Evolutionary conservation across 306 rosid species (phyloP), one percentile per base, ranked within the genome.

Genomic region (Calophaca sinica): DNA sequence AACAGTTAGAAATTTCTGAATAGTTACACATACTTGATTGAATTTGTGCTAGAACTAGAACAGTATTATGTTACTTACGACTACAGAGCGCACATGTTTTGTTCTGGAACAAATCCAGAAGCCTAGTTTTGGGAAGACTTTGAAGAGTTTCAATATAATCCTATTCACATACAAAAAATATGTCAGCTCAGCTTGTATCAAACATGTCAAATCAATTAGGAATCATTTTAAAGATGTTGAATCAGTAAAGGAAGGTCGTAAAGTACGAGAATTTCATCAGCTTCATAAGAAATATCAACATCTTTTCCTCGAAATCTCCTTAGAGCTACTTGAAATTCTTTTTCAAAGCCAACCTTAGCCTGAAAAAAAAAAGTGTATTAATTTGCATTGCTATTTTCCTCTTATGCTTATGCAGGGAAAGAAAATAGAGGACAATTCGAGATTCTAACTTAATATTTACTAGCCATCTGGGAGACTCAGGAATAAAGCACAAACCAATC

Each of bases 391-490:
- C 4, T 7, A 31, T 32, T 36, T 67, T 80, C 68, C 45, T 77
- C 65, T 52, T 49, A 1, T 20, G 26, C 26, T 20, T 20, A 20
- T 20, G 1, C 1, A 1, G 26, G 1, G 26, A 1, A 20, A 20
- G 26, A 20, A 15, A 62, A 11, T 8, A 62, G 6, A 46, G 3
- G 38, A 42, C 65, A 50, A 5, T 10, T 58, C 59, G 9, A 42
- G 62, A 42, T 9, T 72, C 28, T 28, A 50, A 35, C 6, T 36
- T 7, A 82, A 60, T 73, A 28, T 66, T 69, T 82, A 89, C 96
- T 84, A 88, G 86, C 98, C 96, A 93, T 87, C 96, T 89, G 7
- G 98, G 98, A 10, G 96, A 93, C 85, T 93, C 90, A 12, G 91
- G 94, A 74, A 90, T 85, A 81, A 89, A 89, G 68, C 84, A 78